phyloP scores from a whole-genome alignment of 2,329 filamentous ascomycete species.

The Colletotrichum endophyticum region DNA sequence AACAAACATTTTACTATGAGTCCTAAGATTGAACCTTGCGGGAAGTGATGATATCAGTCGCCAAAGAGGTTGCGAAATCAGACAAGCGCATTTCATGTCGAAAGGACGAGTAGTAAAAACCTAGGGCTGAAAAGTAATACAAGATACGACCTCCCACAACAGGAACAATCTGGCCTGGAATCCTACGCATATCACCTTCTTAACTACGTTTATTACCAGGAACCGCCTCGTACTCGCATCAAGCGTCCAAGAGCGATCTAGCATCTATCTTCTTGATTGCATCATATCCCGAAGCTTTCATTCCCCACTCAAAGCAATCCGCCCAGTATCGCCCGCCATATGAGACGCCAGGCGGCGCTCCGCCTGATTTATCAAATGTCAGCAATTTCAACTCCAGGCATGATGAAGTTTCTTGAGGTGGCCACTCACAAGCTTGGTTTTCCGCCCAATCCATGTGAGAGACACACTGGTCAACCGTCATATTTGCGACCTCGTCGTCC shows the following conservation, averaged over 20 bases:
- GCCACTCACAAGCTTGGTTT: not conserved
- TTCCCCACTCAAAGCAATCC: conserved; percentile 15
- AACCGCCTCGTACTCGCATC: not conserved
- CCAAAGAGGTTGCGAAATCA: not conserved
- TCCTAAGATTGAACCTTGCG: not conserved
- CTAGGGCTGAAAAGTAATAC: not conserved
- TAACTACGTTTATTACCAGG: not conserved
- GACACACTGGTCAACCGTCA: not conserved
- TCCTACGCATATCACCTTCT: not conserved
- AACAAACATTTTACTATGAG: not conserved
- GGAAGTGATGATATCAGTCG: not conserved
- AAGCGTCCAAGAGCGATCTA: not conserved
- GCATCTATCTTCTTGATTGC: not conserved
- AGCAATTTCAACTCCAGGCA: not conserved
- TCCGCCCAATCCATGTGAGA: not conserved
- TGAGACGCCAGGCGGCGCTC: not conserved
- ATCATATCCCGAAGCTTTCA: conserved; percentile 13
- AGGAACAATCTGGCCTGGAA: not conserved
- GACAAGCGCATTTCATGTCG: not conserved
- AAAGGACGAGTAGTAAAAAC: not conserved
- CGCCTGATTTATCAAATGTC: not conserved
- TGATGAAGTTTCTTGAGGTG: not conserved
- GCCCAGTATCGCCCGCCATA: not conserved
- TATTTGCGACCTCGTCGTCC: not conserved
- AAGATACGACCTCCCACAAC: not conserved